Base-by-base conservation (phyloP, 169 alveolate genomes). In the Sarcocystis neurona region DNA sequence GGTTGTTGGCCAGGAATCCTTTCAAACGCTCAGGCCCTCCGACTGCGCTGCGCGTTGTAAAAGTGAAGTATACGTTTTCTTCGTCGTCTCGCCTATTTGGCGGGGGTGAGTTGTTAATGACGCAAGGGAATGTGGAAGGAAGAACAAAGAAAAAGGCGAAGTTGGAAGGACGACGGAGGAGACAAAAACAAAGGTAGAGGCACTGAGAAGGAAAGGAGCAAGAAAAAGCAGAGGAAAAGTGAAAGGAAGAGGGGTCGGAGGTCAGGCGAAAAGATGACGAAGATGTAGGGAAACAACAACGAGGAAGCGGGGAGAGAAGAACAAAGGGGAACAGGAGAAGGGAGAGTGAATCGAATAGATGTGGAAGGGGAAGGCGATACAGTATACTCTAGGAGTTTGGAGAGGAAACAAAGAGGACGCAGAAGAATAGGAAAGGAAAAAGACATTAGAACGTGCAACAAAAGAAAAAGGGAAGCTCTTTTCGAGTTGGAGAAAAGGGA, bases 1-100 rank as follows among this genome's bases (percentile, higher is more conserved):
- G 66, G 30, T 75, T 87, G 48, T 72, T 87, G 68, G 72, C 60
- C 37, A 87, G 44, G 63, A 87, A 87, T 60, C 91, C 91, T 41
- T 87, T 87, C 60, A 58, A 39, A n/a, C 74, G 37, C 66, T 3
- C 50, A 6, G 63, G 63, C 60, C 91, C 88, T 5, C 91, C 91
- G 32, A 58, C 88, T 8, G 63, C 66, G 48, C 37, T 87, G 20
- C 85, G 91, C 27, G 91, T 77, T 12, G 43, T 77, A n/a, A 53
- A 68, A 5, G 43, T 68, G 30, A 56, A 87, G 27, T 87, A 87
- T 46, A 63, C 46, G 63, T 53, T 53, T n/a, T 6, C 78, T 41
- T n/a, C 23, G 6, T n/a, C 50, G n/a, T n/a, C n/a, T n/a, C n/a
- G n/a, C n/a, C n/a, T n/a, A n/a, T n/a, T n/a, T n/a, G n/a, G n/a